Evolutionary conservation across 2,329 filamentous ascomycete species (phyloP), one percentile per base, ranked within the genome.

Genomic region (Penicillium sp.): DNA sequence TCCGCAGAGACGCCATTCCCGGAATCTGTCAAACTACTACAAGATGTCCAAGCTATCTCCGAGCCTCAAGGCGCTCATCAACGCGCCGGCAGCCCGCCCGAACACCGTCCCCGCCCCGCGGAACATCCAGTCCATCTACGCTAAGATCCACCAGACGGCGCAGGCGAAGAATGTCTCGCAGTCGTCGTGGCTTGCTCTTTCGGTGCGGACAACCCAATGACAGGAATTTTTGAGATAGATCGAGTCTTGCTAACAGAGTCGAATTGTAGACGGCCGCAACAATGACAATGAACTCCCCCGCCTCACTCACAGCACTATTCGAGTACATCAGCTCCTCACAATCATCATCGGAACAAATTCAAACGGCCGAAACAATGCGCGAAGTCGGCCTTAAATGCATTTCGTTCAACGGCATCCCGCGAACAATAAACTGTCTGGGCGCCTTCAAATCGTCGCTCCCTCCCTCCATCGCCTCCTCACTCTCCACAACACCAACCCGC

Each of bases 241-340:
- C 15, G 21, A 38, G 50, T 53, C 45, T 60, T 41, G 63, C 17
- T 29, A 17, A 50, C 11, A 2, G n/a, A 44, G n/a, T 30, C 21
- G n/a, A n/a, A 9, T 1, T 38, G 35, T 26, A 92, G 88, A 90
- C 91, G 0, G 92, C 91, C 35, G 89, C 91, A 19, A 92, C 91
- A 1, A 91, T 94, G 80, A 95, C 92, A 1, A 87, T 95, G 82
- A 95, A 96, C 81, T 93, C 91, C 1, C 91, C 91, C 26, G 89
- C 91, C 61, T 90, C 91, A 3, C 85, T 94, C 67, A 79, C 86
- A 4, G 78, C 84, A 23, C 84, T 93, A 13, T 88, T 88, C 77
- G 71, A 83, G 51, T 70, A 80, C 21, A 79, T 76, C 7, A 74
- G 76, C 4, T 65, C 71, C 11, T 62, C 70, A 7, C 67, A 69